These are phyloP conservation scores for Wickerhamiella musiphila DNA, from an alignment of 805 yeast species.

Conservation along the genomic window DNA sequence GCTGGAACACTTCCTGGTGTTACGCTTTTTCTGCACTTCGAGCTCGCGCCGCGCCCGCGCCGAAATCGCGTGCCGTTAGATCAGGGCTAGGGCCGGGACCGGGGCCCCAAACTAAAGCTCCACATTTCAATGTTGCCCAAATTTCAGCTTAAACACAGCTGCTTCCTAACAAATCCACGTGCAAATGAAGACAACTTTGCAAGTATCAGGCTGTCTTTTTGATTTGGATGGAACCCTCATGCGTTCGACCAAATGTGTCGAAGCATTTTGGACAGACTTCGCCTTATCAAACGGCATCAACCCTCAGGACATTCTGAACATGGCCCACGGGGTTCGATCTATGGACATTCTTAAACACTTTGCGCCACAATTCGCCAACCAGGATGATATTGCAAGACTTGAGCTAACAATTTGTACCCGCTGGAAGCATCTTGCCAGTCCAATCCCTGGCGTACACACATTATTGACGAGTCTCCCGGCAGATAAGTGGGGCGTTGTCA, in stretches of 20 bases:
- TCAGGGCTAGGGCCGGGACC: too few relatives aligned
- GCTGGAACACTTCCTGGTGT: too few relatives aligned
- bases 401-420: slow-evolving; percentile 52
- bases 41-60: too few relatives aligned
- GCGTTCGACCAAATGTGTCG: slow-evolving; percentile 65
- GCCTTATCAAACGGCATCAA: slow-evolving; percentile 49
- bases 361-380: slow-evolving; percentile 55
- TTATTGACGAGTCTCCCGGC: slow-evolving; percentile 25
- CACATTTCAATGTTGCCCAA: too few relatives aligned
- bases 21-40: too few relatives aligned
- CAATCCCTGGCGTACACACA: slow-evolving; percentile 57
- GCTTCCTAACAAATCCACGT: too few relatives aligned
- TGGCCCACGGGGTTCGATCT: slow-evolving; percentile 69
- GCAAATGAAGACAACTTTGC: too few relatives aligned
- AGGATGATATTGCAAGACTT: slow-evolving; percentile 42
- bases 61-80: too few relatives aligned
- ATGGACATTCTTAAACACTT: slow-evolving; percentile 53
- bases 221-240: slow-evolving; percentile 78
- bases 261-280: slow-evolving; percentile 60
- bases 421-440: slow-evolving; percentile 52
- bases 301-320: slow-evolving; percentile 49
- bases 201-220: slow-evolving; percentile 42
- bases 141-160: slow-evolving; percentile 2
- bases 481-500: slow-evolving; percentile 61
- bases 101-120: too few relatives aligned